Base-by-base conservation (phyloP, 1,284 basidiomycete genomes). In the Cronartium quercuum region DNA sequence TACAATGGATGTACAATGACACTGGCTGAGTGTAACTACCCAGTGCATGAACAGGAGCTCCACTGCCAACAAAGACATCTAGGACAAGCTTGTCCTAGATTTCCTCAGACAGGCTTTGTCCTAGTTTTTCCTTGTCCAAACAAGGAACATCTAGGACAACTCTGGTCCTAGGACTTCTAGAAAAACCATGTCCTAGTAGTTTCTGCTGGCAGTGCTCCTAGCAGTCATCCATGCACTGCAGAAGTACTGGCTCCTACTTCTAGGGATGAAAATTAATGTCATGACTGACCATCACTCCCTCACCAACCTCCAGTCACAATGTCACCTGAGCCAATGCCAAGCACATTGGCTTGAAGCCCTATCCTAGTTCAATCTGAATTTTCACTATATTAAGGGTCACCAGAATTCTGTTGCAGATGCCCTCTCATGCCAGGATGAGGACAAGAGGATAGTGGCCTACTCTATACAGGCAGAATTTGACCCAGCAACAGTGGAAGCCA, bases 121-220 rank as follows among this genome's bases (percentile, higher is more conserved):
- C n/a, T n/a, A n/a, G n/a, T n/a, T n/a, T n/a, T n/a, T n/a, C n/a
- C n/a, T n/a, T n/a, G n/a, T n/a, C n/a, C n/a, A n/a, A n/a, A n/a
- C n/a, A n/a, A n/a, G n/a, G n/a, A n/a, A n/a, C n/a, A n/a, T n/a
- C n/a, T n/a, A n/a, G n/a, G n/a, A n/a, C n/a, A n/a, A n/a, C n/a
- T n/a, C n/a, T n/a, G n/a, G n/a, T n/a, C n/a, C n/a, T n/a, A n/a
- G n/a, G n/a, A n/a, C n/a, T n/a, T n/a, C n/a, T n/a, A n/a, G n/a
- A n/a, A n/a, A n/a, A n/a, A n/a, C n/a, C n/a, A n/a, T n/a, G n/a
- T n/a, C n/a, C n/a, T n/a, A n/a, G n/a, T n/a, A n/a, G n/a, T n/a
- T n/a, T n/a, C n/a, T n/a, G n/a, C n/a, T n/a, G n/a, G n/a, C n/a
- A 66, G 67, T 77, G 51, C 21, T 77, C 13, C 63, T 66, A 1